phyloP scores from a whole-genome alignment of 345 rosid species.

The Isatis tinctoria region DNA sequence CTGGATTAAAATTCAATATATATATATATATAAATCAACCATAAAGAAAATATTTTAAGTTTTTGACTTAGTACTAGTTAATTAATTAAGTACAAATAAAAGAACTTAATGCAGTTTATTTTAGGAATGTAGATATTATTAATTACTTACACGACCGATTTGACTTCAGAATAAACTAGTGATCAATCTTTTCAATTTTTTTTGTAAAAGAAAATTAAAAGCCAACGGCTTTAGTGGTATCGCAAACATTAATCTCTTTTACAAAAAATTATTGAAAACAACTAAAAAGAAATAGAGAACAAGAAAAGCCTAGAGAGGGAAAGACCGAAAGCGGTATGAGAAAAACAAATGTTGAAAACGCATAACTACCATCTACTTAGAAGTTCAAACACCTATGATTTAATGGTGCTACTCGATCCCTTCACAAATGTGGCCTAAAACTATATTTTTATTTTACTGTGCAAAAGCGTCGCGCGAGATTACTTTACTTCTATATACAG shows the following conservation, averaged over 20 bases:
- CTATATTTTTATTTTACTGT: background rate
- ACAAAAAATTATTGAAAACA: background rate
- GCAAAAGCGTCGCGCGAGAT: background rate
- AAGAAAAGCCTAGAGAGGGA: too few relatives aligned
- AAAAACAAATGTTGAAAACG: background rate
- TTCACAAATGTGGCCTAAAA: background rate
- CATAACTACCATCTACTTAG: background rate
- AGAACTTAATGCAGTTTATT: background rate
- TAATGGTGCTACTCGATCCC: background rate
- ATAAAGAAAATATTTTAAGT: background rate
- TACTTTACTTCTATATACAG: too few relatives aligned
- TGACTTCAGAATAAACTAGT: conserved; percentile 27
- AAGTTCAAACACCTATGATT: background rate
- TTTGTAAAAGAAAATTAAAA: background rate
- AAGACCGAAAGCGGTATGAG: background rate
- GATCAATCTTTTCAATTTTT: conserved; percentile 1
- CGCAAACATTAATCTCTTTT: conserved; percentile 4
- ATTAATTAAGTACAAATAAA: background rate
- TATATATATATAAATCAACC: conserved; percentile 2
- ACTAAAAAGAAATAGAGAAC: background rate
- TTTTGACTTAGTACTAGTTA: conserved; percentile 15
- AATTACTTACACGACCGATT: conserved; percentile 11
- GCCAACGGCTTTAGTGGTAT: conserved; percentile 20
- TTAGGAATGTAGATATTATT: background rate
- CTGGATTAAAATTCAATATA: background rate